phyloP scores from a whole-genome alignment of 495 filamentous ascomycete species.

The Cercophora newfieldiana region DNA sequence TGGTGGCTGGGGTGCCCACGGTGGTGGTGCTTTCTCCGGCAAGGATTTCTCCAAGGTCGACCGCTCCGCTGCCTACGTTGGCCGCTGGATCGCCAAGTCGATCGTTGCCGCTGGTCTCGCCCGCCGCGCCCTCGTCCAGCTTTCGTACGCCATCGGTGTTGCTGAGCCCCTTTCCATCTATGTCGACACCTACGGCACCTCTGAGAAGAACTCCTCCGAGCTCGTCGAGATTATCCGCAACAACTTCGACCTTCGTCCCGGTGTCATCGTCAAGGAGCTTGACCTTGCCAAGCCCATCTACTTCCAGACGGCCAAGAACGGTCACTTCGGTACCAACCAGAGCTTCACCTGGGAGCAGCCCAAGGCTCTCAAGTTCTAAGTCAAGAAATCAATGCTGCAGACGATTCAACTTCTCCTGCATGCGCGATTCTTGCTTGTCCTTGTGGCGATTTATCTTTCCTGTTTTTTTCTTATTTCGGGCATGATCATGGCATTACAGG shows the following conservation, averaged over 20 bases:
- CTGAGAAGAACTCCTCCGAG: conserved; percentile 69
- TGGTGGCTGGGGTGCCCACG: conserved; percentile 99
- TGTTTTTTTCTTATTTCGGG: conserved; percentile 27
- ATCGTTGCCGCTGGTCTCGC: conserved; percentile 84
- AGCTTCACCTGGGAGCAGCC: conserved; percentile 97
- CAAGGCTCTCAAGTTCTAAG: conserved; percentile 86
- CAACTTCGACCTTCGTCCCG: conserved; percentile 96
- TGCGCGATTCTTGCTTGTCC: conserved; percentile 31
- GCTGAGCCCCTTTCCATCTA: conserved; percentile 92
- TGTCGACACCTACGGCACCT: conserved; percentile 84
- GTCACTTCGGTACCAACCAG: conserved; percentile 97
- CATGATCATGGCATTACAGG: conserved; percentile 34
- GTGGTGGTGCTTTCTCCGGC: conserved; percentile 99
- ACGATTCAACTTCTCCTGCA: conserved; percentile 42
- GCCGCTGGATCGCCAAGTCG: conserved; percentile 98
- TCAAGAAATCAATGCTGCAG: conserved; percentile 31
- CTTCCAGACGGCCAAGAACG: conserved; percentile 97
- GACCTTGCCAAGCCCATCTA: conserved; percentile 96
- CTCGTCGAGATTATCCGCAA: conserved; percentile 87
- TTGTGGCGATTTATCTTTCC: conserved; percentile 23
- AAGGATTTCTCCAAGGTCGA: conserved; percentile 99
- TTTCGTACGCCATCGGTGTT: conserved; percentile 99
- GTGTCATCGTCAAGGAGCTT: conserved; percentile 97
- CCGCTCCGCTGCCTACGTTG: conserved; percentile 94
- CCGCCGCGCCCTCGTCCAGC: conserved; percentile 90